These are phyloP conservation scores for Thielaviopsis populi DNA, from an alignment of 2,329 filamentous ascomycete genomes.

Conservation along the genomic window DNA sequence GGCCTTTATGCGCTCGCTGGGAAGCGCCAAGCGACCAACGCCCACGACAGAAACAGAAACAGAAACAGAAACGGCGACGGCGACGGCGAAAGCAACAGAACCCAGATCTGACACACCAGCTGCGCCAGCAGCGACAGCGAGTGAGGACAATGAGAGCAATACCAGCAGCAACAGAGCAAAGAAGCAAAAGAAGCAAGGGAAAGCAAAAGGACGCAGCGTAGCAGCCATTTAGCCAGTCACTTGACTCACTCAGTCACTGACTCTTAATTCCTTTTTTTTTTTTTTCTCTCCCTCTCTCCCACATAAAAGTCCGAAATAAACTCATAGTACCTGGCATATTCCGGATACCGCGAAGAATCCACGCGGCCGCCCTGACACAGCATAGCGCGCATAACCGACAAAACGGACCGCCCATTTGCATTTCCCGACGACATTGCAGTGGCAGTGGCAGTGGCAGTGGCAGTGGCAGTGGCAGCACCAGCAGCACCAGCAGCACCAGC, in stretches of 20 bases:
- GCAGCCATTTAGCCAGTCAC: background rate
- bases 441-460: no score
- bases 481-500: no score
- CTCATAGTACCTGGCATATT: background rate
- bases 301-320: background rate
- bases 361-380: no score
- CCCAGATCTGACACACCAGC: background rate
- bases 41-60: background rate
- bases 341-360: background rate
- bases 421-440: no score
- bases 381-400: no score
- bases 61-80: background rate
- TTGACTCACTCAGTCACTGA: background rate
- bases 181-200: conserved; percentile 10
- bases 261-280: background rate
- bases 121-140: background rate
- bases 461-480: no score
- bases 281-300: background rate
- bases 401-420: no score
- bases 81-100: background rate
- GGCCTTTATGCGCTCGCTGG: conserved; percentile 33
- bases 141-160: conserved; percentile 6
- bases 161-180: conserved; percentile 5
- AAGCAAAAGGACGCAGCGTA: background rate
- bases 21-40: conserved; percentile 26